Evolutionary conservation across 2,329 filamentous ascomycete genomes (phyloP).

Genomic region (Neoarthrinium moseri): DNA sequence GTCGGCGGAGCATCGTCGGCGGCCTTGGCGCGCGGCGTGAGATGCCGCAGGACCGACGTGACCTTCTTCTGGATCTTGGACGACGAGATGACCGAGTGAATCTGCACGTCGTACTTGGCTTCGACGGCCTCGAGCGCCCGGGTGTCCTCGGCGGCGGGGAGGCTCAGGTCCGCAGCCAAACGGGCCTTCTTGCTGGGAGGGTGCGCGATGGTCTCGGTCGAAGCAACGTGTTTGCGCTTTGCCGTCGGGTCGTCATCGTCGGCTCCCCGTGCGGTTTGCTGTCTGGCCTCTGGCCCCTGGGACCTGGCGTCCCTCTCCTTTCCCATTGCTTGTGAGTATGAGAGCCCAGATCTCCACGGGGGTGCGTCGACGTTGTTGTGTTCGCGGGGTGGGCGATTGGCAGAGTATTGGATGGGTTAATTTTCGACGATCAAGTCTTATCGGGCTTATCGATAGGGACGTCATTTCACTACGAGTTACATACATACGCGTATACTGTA

Average conservation of each 20-base stretch:
- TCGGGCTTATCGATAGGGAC: not conserved
- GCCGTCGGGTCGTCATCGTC: slow-evolving; percentile 1
- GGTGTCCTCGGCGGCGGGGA: slow-evolving; percentile 35
- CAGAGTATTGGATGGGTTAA: too few species aligned
- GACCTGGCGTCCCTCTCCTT: slow-evolving; percentile 5
- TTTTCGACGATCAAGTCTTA: not conserved
- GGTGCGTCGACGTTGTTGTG: not conserved
- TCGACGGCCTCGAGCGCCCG: slow-evolving; percentile 41
- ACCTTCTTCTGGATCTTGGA: slow-evolving; percentile 59
- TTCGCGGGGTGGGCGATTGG: not conserved
- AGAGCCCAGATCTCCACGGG: not conserved
- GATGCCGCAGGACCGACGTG: slow-evolving; percentile 40
- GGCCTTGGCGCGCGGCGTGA: slow-evolving; percentile 32
- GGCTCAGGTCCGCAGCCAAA: slow-evolving; percentile 20
- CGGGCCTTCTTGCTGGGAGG: slow-evolving; percentile 21
- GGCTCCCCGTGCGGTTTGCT: not conserved
- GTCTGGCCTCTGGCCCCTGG: not conserved
- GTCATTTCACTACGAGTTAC: too few species aligned
- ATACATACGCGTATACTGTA: too few species aligned
- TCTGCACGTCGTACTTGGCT: slow-evolving; percentile 47
- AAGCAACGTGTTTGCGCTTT: slow-evolving; percentile 27
- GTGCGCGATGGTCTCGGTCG: slow-evolving; percentile 6
- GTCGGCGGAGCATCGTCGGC: slow-evolving; percentile 19
- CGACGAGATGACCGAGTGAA: slow-evolving; percentile 57
- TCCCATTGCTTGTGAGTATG: too few species aligned